Evolutionary conservation across 129 eudicot species (phyloP), one percentile per base, ranked within the genome.

Genomic region (Centella asiatica): DNA sequence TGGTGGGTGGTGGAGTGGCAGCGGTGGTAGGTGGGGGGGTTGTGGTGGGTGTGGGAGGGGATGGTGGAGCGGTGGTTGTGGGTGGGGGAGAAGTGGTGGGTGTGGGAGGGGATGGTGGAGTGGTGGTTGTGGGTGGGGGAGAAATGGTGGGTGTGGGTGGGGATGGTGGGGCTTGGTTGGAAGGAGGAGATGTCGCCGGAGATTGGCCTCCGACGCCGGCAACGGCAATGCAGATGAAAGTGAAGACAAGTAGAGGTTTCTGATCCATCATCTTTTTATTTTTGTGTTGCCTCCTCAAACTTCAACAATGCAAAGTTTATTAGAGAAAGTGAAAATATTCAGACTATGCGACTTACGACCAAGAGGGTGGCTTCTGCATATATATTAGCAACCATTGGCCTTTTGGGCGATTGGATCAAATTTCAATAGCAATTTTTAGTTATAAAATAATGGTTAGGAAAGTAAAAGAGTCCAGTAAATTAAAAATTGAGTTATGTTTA

Each of bases 191-290:
- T 22, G 73, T 64, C 1, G 89, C 39, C 1, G 95, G 95, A 49
- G 89, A 74, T 67, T 88, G 96, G 19, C 83, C 94, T 17, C 72
- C 71, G 56, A 75, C 89, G 44, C 68, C 66, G 29, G 87, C 73
- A 67, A 77, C 39, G 74, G 62, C 69, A 79, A 88, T 79, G 96
- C 87, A 84, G 81, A 88, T 72, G 60, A 84, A 62, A 19, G 80
- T 89, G 0, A 78, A 52, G 44, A 81, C 54, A 45, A 79, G 22
- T 32, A 71, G 66, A 19, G 72, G 24, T 14, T 66, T 79, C 46
- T 54, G 81, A 77, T 69, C 78, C 88, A 81, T 79, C 69, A 60
- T 32, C 1, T 37, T 37, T 2, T 11, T 6, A 1, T 27, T 9
- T 32, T 8, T 7, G 34, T 54, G 5, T 54, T 15, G 60, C 0